These are phyloP conservation scores for Pseudogymnoascus sp. DNA, from an alignment of 2,329 filamentous ascomycete genomes.

Conservation along the genomic window DNA sequence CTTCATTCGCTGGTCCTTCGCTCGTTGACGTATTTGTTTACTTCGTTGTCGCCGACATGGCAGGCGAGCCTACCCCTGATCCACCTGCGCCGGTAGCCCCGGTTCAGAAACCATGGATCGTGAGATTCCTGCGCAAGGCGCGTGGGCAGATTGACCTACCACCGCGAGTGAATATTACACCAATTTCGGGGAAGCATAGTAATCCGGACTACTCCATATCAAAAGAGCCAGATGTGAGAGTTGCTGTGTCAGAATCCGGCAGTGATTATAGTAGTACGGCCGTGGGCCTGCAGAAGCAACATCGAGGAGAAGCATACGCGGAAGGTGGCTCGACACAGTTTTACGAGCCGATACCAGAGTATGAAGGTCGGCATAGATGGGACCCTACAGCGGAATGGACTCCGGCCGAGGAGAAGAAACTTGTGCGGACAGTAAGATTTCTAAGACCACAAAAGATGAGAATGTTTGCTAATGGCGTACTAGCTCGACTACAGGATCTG, in stretches of 20 bases:
- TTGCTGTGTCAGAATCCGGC: background rate
- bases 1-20: background rate
- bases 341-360: constrained; percentile 19
- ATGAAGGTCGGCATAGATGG: constrained; percentile 22
- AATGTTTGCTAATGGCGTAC: background rate
- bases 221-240: background rate
- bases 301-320: background rate
- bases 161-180: background rate
- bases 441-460: background rate
- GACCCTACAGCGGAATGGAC: constrained; percentile 23
- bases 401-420: constrained; percentile 20
- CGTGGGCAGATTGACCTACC: constrained; percentile 9
- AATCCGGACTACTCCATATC: background rate
- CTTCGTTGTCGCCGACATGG: background rate
- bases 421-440: constrained; percentile 19
- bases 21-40: background rate
- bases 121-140: constrained; percentile 6
- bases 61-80: background rate
- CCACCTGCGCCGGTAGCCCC: background rate
- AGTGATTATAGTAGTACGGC: background rate
- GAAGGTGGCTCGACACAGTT: constrained; percentile 13
- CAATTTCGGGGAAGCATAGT: background rate
- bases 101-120: background rate
- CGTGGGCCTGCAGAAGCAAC: background rate
- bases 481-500: constrained; percentile 17